Percentiles rank a stretch among this genome's conserved stretches.
Conservation (phyloP, 305 asterid species). For the Stenogyne calaminthoides region DNA sequence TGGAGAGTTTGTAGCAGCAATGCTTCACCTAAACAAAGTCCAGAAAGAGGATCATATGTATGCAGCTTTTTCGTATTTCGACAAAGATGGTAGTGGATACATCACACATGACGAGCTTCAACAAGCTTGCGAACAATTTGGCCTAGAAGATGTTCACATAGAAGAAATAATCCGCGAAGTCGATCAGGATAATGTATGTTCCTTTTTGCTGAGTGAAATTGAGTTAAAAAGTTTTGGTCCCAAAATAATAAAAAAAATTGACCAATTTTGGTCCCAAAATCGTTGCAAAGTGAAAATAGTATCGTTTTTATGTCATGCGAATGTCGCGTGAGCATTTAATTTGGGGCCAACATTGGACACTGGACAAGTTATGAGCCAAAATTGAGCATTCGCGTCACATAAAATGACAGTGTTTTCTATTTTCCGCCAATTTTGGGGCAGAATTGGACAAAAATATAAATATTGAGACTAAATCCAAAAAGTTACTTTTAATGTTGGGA, state of each 20-base stretch:
- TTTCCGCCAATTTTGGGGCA: too few species aligned
- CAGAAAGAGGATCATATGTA: conserved; percentile 79
- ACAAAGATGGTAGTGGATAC: conserved; percentile 89
- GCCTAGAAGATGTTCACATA: conserved; percentile 55
- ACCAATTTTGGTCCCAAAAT: too few species aligned
- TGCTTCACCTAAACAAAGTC: conserved; percentile 79
- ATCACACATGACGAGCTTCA: conserved; percentile 87
- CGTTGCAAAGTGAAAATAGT: too few species aligned
- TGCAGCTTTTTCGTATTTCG: conserved; percentile 87
- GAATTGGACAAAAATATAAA: background rate
- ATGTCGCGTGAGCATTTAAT: too few species aligned
- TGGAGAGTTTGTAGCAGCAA: conserved; percentile 86
- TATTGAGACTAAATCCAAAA: background rate
- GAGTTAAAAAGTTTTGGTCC: too few species aligned
- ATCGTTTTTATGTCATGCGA: too few species aligned
- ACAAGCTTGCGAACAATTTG: conserved; percentile 77
- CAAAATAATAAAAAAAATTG: too few species aligned
- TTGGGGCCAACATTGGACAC: too few species aligned
- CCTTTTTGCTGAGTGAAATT: conserved; percentile 3
- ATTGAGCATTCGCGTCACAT: too few species aligned
- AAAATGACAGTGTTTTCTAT: too few species aligned
- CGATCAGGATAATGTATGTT: conserved; percentile 76
- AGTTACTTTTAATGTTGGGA: too few species aligned
- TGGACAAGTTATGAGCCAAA: too few species aligned
- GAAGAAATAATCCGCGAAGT: conserved; percentile 80